Evolutionary conservation across 1,139 yeast species (phyloP), one percentile per base, ranked within the genome.

Genomic region (Geotrichum citri-aurantii): DNA sequence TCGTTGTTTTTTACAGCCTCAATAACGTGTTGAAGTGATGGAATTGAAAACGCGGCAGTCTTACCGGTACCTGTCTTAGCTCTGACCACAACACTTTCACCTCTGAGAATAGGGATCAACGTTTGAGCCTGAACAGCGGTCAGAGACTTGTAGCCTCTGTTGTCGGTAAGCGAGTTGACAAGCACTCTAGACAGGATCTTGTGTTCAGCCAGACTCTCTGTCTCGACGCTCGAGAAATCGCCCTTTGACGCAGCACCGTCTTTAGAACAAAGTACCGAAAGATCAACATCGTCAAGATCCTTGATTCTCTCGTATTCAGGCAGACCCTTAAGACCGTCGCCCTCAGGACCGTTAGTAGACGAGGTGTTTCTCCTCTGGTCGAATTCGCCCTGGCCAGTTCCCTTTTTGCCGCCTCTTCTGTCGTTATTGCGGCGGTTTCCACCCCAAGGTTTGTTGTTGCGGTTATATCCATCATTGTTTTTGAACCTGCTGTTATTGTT

Each of bases 1-100:
- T 70, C 61, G 47, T 65, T 65, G 29, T 51, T 56, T 29, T 53
- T 54, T 17, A 60, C 44, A 8, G 74, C 71, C 53, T 75, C 75
- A 21, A 80, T 64, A 44, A 81, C 78, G 58, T 79, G 80, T 68
- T 88, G 87, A 51, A 91, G 74, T 7, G 89, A 77, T 1, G 97
- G 97, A 52, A 91, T 77, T 62, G 91, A 83, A 70, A 89, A 92
- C 0, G 97, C 95, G 61, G 88, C 82, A 0, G 97, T 92, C 72
- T 92, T 92, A 68, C 97, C 98, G 0, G 97, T 91, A 69, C 97
- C 98, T 4, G 98, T 92, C 71, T 89, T 89, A 42, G 97, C 97
- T 65, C 95, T 80, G 44, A 89, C 93, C 27, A 91, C 91, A 58
- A 90, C 77, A 64, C 95, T 72, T 46, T 81, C 79, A 47, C 76